Evolutionary conservation across 257 asterid species (phyloP), one percentile per base, ranked within the genome.

Genomic region (Knoxia roxburghii): DNA sequence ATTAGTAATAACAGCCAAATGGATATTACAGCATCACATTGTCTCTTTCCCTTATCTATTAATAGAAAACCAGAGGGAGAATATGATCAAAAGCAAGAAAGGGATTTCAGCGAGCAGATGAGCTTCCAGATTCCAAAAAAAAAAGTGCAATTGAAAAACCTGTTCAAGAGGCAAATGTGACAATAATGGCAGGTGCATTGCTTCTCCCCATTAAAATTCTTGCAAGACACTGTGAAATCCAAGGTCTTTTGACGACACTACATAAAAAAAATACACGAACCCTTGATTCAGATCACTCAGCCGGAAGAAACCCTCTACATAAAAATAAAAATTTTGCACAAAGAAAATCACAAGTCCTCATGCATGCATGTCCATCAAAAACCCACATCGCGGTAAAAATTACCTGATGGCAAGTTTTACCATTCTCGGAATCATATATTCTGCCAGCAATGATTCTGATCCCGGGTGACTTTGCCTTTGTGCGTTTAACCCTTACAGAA

Each of bases 341-440:
- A 41, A 11, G 46, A 41, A 41, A 41, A 41, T 7, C 46, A 7
- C 13, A 41, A 41, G 5, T 41, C 46, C 4, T 41, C 45, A 58
- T 58, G 32, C 30, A 15, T 29, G 46, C 50, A 45, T 13, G 37
- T 48, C 40, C 21, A 48, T 30, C 26, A 46, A 17, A 64, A 30
- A 5, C 17, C 24, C n/a, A 6, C 18, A 23, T 21, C n/a, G 41
- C 11, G 37, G 20, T 14, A 53, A 52, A 30, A 57, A 48, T 21
- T 72, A 72, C 76, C 76, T 72, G 76, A 53, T 72, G 76, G 52
- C 76, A 72, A 46, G 33, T 57, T 43, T 72, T 65, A 56, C 76
- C 76, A 65, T 72, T 64, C 51, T 54, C 66, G 23, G 76, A 72
- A 65, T 72, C 71, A 21, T 72, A 65, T 9, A 72, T 56, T 70